Conservation (phyloP, 2,329 filamentous ascomycete species). For the Fusarium subtropicale region DNA sequence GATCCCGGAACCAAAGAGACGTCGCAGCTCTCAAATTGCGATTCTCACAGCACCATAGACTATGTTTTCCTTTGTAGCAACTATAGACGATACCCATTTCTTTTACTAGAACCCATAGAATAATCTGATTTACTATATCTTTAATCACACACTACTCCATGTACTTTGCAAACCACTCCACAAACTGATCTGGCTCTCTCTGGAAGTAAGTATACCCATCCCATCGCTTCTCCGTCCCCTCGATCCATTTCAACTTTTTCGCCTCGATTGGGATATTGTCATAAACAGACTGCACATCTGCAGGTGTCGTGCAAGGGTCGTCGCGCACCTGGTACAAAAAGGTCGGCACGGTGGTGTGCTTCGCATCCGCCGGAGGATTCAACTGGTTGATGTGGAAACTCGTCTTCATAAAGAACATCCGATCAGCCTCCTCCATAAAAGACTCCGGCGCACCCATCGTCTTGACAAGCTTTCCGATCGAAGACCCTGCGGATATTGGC, state of each 20-base stretch:
- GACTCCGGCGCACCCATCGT: slow-evolving; percentile 16
- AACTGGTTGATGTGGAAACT: slow-evolving; percentile 27
- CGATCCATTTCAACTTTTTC: slow-evolving; percentile 32
- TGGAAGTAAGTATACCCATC: slow-evolving; percentile 34
- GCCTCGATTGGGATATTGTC: slow-evolving; percentile 26
- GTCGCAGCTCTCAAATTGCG: background rate
- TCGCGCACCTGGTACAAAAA: slow-evolving; percentile 32
- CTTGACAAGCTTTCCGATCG: slow-evolving; percentile 13
- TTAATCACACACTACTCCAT: slow-evolving; percentile 14
- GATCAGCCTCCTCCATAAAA: slow-evolving; percentile 29
- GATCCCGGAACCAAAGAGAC: background rate
- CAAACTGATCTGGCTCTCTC: slow-evolving; percentile 27
- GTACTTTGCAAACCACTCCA: slow-evolving; percentile 29
- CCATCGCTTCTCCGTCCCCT: slow-evolving; percentile 24
- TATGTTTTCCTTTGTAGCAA: background rate
- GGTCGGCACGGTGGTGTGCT: slow-evolving; percentile 24
- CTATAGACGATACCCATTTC: slow-evolving; percentile 22
- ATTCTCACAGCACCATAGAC: slow-evolving; percentile 3
- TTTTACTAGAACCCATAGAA: background rate
- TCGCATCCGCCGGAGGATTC: slow-evolving; percentile 13
- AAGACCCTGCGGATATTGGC: slow-evolving; percentile 10
- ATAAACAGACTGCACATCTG: slow-evolving; percentile 32
- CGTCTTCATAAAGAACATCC: slow-evolving; percentile 30
- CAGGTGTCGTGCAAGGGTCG: slow-evolving; percentile 19
- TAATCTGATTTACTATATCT: background rate